Conservation (phyloP, 2,329 filamentous ascomycete genomes). For the Ascochyta pisi region DNA sequence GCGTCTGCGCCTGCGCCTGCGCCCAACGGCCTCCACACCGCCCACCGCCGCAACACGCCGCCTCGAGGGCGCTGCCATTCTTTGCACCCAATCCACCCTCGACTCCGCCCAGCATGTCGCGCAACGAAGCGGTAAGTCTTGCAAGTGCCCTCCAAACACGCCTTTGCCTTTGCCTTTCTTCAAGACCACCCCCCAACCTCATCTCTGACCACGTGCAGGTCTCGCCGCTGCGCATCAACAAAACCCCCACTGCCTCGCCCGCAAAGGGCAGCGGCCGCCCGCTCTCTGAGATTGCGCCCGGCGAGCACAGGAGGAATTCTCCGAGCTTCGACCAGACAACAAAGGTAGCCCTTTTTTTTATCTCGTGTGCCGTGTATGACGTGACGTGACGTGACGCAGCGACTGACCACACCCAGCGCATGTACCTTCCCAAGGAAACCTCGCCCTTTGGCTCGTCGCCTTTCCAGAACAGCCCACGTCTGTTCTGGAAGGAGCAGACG, state of each 20-base stretch:
- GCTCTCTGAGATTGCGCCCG: slow-evolving; percentile 86
- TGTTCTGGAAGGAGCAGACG: slow-evolving; percentile 87
- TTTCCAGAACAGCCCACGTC: slow-evolving; percentile 74
- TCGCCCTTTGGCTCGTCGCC: slow-evolving; percentile 89
- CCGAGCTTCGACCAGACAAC: slow-evolving; percentile 82
- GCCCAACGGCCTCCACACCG: too few relatives aligned
- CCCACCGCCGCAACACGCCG: slow-evolving; percentile 2
- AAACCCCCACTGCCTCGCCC: slow-evolving; percentile 68
- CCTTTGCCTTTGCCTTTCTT: background rate
- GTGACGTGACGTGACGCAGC: background rate
- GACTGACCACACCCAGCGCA: slow-evolving; percentile 62
- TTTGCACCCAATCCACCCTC: slow-evolving; percentile 5
- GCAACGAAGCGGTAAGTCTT: slow-evolving; percentile 50
- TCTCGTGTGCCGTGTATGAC: background rate
- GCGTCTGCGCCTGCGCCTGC: too few relatives aligned
- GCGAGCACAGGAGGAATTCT: slow-evolving; percentile 87
- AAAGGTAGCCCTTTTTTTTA: slow-evolving; percentile 62
- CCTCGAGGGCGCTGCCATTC: slow-evolving; percentile 16
- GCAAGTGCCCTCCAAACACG: background rate
- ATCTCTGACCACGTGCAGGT: slow-evolving; percentile 58
- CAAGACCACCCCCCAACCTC: too few relatives aligned
- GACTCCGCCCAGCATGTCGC: slow-evolving; percentile 42
- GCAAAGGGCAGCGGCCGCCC: slow-evolving; percentile 68
- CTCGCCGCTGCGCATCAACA: slow-evolving; percentile 80
- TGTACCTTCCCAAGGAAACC: slow-evolving; percentile 72